These are phyloP conservation scores for Silene conica DNA, from an alignment of 148 eudicot genomes.

Conservation along the genomic window DNA sequence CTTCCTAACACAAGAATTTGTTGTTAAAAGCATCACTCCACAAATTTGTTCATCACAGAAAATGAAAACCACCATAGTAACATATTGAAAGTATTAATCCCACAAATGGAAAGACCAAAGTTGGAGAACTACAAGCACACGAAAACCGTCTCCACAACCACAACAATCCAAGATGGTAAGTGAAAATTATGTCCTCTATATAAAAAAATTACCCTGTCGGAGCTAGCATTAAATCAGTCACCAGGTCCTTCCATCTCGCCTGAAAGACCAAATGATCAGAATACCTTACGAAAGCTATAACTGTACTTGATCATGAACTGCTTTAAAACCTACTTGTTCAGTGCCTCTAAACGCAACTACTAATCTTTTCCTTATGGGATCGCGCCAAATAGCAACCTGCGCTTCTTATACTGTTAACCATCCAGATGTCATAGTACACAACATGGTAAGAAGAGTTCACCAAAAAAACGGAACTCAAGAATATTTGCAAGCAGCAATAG, in stretches of 20 bases:
- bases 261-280: conserved; percentile 38
- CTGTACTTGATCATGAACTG: conserved; percentile 13
- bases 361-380: conserved; percentile 63
- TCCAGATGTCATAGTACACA: conserved; percentile 8
- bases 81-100: background rate
- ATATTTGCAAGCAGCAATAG: background rate
- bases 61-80: background rate
- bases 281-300: conserved; percentile 17
- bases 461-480: background rate
- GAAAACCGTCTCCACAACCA: background rate
- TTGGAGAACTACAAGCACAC: background rate
- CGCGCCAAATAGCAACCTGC: conserved; percentile 99
- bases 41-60: background rate
- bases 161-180: background rate
- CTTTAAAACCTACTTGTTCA: conserved; percentile 71
- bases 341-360: conserved; percentile 98
- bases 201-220: conserved; percentile 75
- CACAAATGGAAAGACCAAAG: background rate
- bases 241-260: conserved; percentile 92
- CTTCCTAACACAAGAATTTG: too few species aligned
- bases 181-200: background rate
- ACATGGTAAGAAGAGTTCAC: background rate
- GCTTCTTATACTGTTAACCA: conserved; percentile 16
- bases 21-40: too few species aligned
- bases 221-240: conserved; percentile 84